A percentile compares a stretch with the other conserved stretches of the same genome.
phyloP scores from a whole-genome alignment of 192 early-diverging fungal genomes.

The Coemansia sp. region DNA sequence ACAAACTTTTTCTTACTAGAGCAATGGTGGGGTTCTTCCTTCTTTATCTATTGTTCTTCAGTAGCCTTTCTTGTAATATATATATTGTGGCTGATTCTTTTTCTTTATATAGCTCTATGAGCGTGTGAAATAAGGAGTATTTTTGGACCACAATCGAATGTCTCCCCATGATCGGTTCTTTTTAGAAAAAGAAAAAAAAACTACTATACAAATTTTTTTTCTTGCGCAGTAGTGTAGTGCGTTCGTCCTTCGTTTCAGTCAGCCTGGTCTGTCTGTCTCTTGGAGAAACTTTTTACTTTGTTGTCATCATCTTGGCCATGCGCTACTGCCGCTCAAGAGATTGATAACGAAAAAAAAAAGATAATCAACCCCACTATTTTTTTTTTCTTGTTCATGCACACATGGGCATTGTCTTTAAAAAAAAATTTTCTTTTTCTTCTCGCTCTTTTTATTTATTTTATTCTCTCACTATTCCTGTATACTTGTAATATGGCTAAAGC shows the following conservation, averaged over 20 bases:
- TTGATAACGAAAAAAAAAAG: not conserved
- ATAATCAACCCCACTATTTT: constrained; percentile 7
- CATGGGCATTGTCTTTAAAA: not conserved
- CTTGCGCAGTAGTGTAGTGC: constrained; percentile 1
- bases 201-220: not conserved
- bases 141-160: not conserved
- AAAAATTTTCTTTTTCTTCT: not conserved
- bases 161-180: not conserved
- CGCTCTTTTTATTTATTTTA: not conserved
- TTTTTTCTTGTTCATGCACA: not conserved
- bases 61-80: not conserved
- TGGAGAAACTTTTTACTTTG: not conserved
- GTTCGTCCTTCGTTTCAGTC: not conserved
- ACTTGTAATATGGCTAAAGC: not conserved
- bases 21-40: not conserved
- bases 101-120: constrained; percentile 1
- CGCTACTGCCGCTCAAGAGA: not conserved
- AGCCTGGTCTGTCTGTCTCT: not conserved
- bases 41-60: not conserved
- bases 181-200: not conserved
- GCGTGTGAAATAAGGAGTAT: not conserved
- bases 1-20: not conserved
- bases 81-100: not conserved
- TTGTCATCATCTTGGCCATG: not conserved
- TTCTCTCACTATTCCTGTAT: constrained; percentile 3